Percentiles rank a stretch among this genome's conserved stretches.
Conservation (phyloP, 2,329 filamentous ascomycete species). For the Thelonectria discophora region DNA sequence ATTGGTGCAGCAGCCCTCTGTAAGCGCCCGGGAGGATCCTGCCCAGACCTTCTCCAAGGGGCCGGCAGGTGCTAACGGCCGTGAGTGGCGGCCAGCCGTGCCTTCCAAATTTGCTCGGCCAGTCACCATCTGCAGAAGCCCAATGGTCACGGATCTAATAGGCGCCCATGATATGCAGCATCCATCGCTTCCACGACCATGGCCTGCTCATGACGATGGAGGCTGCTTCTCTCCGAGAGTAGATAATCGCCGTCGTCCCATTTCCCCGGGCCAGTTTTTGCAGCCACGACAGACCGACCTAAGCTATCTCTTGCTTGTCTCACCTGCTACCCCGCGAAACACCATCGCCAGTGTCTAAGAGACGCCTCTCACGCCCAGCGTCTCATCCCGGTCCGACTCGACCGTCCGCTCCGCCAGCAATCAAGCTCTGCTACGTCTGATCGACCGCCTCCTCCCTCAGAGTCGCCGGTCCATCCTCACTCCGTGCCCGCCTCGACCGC, state of each 20-base stretch:
- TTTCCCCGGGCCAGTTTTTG: neutral
- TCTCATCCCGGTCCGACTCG: constrained; percentile 36
- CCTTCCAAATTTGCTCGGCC: constrained; percentile 43
- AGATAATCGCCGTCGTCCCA: constrained; percentile 24
- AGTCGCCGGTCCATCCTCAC: constrained; percentile 29
- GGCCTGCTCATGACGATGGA: constrained; percentile 6
- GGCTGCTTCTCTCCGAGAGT: neutral
- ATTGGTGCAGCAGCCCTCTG: constrained; percentile 33
- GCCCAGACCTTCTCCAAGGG: constrained; percentile 17
- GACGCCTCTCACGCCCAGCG: constrained; percentile 35
- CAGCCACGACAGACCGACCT: neutral
- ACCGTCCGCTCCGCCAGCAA: constrained; percentile 1
- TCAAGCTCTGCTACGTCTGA: constrained; percentile 39
- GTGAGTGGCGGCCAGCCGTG: constrained; percentile 31
- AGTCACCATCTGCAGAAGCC: constrained; percentile 32
- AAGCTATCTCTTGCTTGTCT: neutral
- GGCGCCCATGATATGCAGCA: constrained; percentile 35
- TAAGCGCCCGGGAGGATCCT: constrained; percentile 39
- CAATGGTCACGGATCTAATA: constrained; percentile 37
- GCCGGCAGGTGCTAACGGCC: constrained; percentile 24
- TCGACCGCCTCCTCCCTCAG: constrained; percentile 30
- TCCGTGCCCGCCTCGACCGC: constrained; percentile 30
- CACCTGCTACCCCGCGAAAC: constrained; percentile 36
- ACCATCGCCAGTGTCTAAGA: constrained; percentile 22
- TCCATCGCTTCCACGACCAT: constrained; percentile 7